A percentile compares a stretch with the other conserved stretches of the same genome.
phyloP scores from a whole-genome alignment of 148 eudicot genomes.

The Talinum fruticosum region DNA sequence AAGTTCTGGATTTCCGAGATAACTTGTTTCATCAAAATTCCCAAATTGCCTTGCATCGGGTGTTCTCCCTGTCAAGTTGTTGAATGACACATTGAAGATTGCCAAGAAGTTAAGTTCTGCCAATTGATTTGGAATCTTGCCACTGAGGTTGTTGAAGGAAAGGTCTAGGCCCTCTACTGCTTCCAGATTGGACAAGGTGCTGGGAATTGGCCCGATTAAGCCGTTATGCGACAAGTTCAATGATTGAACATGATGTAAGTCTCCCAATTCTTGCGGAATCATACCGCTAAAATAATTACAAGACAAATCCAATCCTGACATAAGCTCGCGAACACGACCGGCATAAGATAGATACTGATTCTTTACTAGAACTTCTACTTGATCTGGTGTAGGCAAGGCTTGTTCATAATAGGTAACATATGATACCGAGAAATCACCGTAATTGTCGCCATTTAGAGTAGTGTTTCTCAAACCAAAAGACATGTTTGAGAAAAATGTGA shows the following conservation, averaged over 20 bases:
- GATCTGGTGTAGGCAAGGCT: too few species aligned
- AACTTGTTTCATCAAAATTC: not conserved
- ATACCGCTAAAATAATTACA: not conserved
- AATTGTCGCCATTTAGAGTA: not conserved
- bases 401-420: too few species aligned
- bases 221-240: slow-evolving; percentile 9
- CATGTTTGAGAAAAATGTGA: slow-evolving; percentile 3
- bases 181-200: slow-evolving; percentile 12
- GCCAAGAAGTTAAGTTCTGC: not conserved
- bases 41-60: not conserved
- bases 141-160: slow-evolving; percentile 18
- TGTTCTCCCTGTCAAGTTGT: slow-evolving; percentile 5
- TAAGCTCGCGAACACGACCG: not conserved
- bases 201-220: slow-evolving; percentile 19
- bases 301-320: not conserved
- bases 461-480: slow-evolving; percentile 6
- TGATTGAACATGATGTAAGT: not conserved
- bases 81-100: slow-evolving; percentile 9
- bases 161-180: slow-evolving; percentile 28
- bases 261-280: not conserved
- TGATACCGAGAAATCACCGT: too few species aligned
- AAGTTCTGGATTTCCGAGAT: not conserved
- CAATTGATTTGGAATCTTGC: not conserved
- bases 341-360: slow-evolving; percentile 1
- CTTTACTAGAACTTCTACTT: slow-evolving; percentile 4